Evolutionary conservation across 352 stramenopile species (phyloP).

Genomic region (Phytopythium chamaehyphon): DNA sequence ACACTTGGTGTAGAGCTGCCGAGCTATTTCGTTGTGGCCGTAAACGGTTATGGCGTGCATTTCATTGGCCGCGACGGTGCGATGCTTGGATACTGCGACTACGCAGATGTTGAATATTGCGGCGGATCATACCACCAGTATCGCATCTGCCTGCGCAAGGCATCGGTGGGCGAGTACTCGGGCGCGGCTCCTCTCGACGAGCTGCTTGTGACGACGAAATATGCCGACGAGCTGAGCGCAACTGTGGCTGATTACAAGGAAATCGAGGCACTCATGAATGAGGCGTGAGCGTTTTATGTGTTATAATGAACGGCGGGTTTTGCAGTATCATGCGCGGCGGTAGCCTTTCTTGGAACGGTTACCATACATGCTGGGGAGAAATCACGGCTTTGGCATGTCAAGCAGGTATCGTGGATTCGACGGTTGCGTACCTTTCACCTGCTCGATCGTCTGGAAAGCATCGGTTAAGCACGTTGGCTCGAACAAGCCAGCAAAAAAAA

Average conservation of each 20-base stretch:
- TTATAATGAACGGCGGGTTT: conserved; percentile 4
- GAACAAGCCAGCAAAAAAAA: background rate
- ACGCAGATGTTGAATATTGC: conserved; percentile 53
- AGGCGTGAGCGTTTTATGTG: conserved; percentile 19
- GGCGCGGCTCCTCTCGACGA: conserved; percentile 39
- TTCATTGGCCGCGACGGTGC: conserved; percentile 74
- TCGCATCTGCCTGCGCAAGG: conserved; percentile 57
- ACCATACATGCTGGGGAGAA: no score
- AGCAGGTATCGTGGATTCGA: conserved; percentile 38
- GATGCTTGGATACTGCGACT: conserved; percentile 66
- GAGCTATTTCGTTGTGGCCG: conserved; percentile 83
- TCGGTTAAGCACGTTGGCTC: background rate
- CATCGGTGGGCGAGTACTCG: conserved; percentile 10
- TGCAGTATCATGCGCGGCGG: background rate
- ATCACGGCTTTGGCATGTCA: conserved; percentile 15
- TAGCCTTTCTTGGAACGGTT: background rate
- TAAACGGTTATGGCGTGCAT: conserved; percentile 90
- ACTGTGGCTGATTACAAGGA: conserved; percentile 75
- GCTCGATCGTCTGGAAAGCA: conserved; percentile 36
- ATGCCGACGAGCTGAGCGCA: conserved; percentile 57
- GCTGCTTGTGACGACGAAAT: conserved; percentile 62
- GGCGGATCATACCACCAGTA: conserved; percentile 61
- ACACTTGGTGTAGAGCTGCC: conserved; percentile 62
- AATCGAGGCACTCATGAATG: conserved; percentile 63
- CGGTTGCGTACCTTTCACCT: conserved; percentile 38